phyloP scores from a whole-genome alignment of 495 filamentous ascomycete genomes.

The Penicillium bialowiezense region DNA sequence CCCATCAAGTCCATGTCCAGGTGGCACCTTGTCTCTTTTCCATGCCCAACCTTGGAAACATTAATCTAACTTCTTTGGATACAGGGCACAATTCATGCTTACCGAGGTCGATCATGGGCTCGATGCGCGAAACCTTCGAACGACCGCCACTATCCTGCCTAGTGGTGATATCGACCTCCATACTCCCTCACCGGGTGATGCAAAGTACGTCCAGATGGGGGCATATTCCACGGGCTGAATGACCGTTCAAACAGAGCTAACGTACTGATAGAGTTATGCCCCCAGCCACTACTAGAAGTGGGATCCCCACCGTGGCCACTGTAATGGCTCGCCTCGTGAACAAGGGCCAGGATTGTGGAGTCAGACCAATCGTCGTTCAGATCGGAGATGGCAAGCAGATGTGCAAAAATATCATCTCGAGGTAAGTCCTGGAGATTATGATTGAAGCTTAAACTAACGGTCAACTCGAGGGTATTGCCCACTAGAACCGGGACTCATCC shows the following conservation, averaged over 20 bases:
- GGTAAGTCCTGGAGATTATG: slow-evolving; percentile 2
- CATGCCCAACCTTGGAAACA: too few species aligned
- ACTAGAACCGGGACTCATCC: slow-evolving; percentile 22
- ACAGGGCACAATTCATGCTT: slow-evolving; percentile 32
- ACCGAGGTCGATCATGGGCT: slow-evolving; percentile 38
- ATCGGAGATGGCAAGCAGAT: slow-evolving; percentile 28
- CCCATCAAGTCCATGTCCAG: too few species aligned
- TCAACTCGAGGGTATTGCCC: slow-evolving; percentile 17
- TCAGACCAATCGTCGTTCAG: slow-evolving; percentile 32
- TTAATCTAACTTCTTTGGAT: not conserved
- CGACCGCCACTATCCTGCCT: slow-evolving; percentile 27
- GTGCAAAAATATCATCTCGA: slow-evolving; percentile 28
- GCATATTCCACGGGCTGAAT: not conserved
- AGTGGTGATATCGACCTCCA: slow-evolving; percentile 33
- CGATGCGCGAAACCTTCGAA: slow-evolving; percentile 37
- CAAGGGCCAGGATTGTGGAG: slow-evolving; percentile 23
- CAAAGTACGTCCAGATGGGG: not conserved
- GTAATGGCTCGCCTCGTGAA: slow-evolving; percentile 35
- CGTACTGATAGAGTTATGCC: slow-evolving; percentile 29
- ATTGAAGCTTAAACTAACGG: not conserved
- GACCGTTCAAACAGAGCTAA: not conserved
- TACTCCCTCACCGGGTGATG: slow-evolving; percentile 11
- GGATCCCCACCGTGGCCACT: slow-evolving; percentile 25
- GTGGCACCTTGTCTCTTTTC: too few species aligned
- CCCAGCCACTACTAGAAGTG: slow-evolving; percentile 25